Base-by-base conservation (phyloP, 176 grass and related monocot genomes). In the Zoysia japonica region DNA sequence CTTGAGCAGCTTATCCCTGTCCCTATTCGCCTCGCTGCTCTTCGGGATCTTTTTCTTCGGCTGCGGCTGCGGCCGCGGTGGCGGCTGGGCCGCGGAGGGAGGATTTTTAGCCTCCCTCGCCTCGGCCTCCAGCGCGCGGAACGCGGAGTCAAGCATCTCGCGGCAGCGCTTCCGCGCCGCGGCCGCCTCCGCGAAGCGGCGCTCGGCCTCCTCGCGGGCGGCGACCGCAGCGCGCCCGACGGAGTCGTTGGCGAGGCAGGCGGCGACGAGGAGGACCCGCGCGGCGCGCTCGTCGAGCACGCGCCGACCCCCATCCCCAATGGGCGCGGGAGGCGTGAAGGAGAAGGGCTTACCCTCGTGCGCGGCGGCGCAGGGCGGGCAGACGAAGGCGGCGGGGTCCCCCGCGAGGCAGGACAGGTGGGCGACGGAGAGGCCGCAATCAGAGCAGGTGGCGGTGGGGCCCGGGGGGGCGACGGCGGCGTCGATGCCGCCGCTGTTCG, bases 201-300 rank as follows among this genome's bases (percentile, higher is more conserved):
- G 85, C 71, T 95, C 92, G 0, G 92, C 88, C 4, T 93, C 96
- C 14, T 71, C 67, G 7, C 87, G 85, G 13, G 90, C 90, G 4
- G 80, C 68, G 2, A 59, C 71, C 1, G 81, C 88, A 2, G 90
- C 96, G 19, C 90, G 87, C 6, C 61, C 54, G 62, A 99, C 77
- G 35, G 90, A 93, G 7, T 87, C 77, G 9, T 89, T 81, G 7
- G 96, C 71, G 17, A 99, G 74, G 9, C 81, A 67, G 4, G 96
- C 88, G 0, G 96, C 96, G 14, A 91, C 87, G 57, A 99, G 96
- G 61, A 95, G 86, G n/a, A 91, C 81, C 13, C 76, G 78, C 47
- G 88, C 86, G 53, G 65, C 81, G 68, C 54, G 80, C 70, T 75
- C 48, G 47, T 87, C 74, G 11, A 94, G 12, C 17, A 35, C 5